A percentile compares a stretch with the other conserved stretches of the same genome.
Conservation (phyloP, 2,329 filamentous ascomycete species). For the Zymoseptoria tritici region DNA sequence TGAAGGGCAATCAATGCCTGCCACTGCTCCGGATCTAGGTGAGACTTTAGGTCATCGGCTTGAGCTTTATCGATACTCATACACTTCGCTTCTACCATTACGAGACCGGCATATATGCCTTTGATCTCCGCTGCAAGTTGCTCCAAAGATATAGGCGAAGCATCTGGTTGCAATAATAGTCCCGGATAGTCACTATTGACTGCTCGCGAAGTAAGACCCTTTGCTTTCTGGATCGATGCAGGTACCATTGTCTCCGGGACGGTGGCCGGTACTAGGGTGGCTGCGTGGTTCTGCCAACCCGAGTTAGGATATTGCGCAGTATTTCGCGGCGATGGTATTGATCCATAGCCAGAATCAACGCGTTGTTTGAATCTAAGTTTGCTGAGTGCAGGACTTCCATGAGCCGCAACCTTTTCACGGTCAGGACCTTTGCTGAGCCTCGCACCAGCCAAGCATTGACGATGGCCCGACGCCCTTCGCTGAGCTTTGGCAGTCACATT, state of each 20-base stretch:
- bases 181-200: conserved; percentile 8
- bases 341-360: conserved; percentile 11
- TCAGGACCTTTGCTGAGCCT: not conserved
- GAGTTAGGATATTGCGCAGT: not conserved
- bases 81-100: conserved; percentile 81
- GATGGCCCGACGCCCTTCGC: not conserved
- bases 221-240: not conserved
- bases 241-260: not conserved
- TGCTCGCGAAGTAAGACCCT: not conserved
- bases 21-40: conserved; percentile 63
- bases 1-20: conserved; percentile 77
- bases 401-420: not conserved
- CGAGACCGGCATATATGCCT: conserved; percentile 72
- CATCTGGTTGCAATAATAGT: conserved; percentile 20
- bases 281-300: conserved; percentile 1
- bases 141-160: conserved; percentile 57
- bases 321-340: conserved; percentile 3
- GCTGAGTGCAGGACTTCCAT: conserved; percentile 5
- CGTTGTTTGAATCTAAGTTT: not conserved
- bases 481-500: not conserved
- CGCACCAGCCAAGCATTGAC: not conserved
- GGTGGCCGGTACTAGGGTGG: not conserved
- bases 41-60: conserved; percentile 44
- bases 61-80: conserved; percentile 70
- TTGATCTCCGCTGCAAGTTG: conserved; percentile 77